A percentile compares a stretch with the other conserved stretches of the same genome.
Conservation (phyloP, 139 green algal genomes). For the Tetraselmis chui region DNA sequence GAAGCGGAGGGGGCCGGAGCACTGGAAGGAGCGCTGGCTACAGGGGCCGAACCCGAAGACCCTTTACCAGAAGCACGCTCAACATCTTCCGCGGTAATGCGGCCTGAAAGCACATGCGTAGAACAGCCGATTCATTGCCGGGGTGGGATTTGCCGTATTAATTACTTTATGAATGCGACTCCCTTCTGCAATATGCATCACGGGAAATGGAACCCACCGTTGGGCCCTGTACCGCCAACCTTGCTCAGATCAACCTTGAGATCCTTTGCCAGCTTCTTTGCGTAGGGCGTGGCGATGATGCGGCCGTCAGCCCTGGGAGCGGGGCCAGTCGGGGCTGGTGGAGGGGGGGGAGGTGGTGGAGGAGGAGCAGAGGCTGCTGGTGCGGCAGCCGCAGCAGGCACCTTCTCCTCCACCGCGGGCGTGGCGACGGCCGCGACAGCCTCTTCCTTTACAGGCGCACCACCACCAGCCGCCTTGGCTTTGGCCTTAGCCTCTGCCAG, state of each 20-base stretch:
- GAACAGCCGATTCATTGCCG: no score
- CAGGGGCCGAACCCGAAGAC: slow-evolving; percentile 24
- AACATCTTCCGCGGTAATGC: not conserved
- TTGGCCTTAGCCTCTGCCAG: slow-evolving; percentile 89
- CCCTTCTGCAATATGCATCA: no score
- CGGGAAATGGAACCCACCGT: no score
- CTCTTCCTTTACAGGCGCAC: slow-evolving; percentile 22
- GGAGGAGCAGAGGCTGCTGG: slow-evolving; percentile 19
- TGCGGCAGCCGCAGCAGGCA: slow-evolving; percentile 10
- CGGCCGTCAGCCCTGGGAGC: slow-evolving; percentile 59
- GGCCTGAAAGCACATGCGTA: not conserved
- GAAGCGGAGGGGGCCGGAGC: slow-evolving; percentile 25
- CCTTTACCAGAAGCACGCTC: not conserved
- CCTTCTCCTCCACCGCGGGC: slow-evolving; percentile 1
- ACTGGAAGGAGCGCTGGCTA: slow-evolving; percentile 15
- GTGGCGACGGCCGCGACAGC: slow-evolving; percentile 12
- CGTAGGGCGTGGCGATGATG: slow-evolving; percentile 94
- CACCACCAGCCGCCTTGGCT: slow-evolving; percentile 35
- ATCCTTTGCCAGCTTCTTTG: slow-evolving; percentile 96
- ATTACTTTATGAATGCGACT: no score
- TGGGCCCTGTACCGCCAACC: slow-evolving; percentile 76
- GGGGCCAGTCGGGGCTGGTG: slow-evolving; percentile 30
- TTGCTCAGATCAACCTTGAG: slow-evolving; percentile 81
- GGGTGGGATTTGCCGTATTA: no score
- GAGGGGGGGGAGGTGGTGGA: slow-evolving; percentile 21